Evolutionary conservation across 2,329 filamentous ascomycete species (phyloP).

Genomic region (Colletotrichum cuscutae): DNA sequence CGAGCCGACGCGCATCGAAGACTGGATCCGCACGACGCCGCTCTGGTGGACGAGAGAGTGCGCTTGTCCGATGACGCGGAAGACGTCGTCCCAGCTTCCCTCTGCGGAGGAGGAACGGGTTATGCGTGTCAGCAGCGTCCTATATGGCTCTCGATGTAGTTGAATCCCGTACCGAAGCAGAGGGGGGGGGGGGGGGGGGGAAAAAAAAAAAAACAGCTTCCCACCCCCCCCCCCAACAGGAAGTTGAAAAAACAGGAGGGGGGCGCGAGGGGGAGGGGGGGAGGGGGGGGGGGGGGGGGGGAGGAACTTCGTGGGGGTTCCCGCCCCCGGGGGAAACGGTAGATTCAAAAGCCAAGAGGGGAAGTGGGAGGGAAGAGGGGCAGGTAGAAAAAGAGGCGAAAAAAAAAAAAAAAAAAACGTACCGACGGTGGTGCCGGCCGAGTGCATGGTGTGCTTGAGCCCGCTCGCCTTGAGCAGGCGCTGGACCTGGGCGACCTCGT

Average conservation of each 20-base stretch:
- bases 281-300: too few relatives aligned
- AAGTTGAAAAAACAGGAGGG: too few relatives aligned
- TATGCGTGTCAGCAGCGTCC: conserved; percentile 67
- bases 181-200: too few relatives aligned
- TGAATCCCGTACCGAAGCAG: too few relatives aligned
- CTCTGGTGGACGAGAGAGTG: conserved; percentile 80
- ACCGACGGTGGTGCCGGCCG: conserved; percentile 93
- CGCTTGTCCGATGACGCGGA: conserved; percentile 86
- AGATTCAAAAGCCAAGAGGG: too few relatives aligned
- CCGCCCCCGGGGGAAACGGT: too few relatives aligned
- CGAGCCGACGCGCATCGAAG: conserved; percentile 86
- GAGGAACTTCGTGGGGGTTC: too few relatives aligned
- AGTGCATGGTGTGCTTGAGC: conserved; percentile 89
- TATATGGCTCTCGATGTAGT: background rate
- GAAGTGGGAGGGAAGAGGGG: too few relatives aligned
- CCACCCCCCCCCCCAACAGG: too few relatives aligned
- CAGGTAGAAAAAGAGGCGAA: too few relatives aligned
- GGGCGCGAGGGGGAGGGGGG: too few relatives aligned
- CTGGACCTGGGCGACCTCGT: conserved; percentile 90
- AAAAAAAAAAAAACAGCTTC: too few relatives aligned
- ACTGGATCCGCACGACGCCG: conserved; percentile 86
- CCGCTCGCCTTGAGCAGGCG: conserved; percentile 83
- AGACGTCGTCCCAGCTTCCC: conserved; percentile 90
- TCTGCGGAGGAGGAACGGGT: conserved; percentile 66
- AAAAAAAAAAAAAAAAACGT: conserved; percentile 46